Conservation (phyloP, 495 filamentous ascomycete species). For the Neurospora tetrasperma region DNA sequence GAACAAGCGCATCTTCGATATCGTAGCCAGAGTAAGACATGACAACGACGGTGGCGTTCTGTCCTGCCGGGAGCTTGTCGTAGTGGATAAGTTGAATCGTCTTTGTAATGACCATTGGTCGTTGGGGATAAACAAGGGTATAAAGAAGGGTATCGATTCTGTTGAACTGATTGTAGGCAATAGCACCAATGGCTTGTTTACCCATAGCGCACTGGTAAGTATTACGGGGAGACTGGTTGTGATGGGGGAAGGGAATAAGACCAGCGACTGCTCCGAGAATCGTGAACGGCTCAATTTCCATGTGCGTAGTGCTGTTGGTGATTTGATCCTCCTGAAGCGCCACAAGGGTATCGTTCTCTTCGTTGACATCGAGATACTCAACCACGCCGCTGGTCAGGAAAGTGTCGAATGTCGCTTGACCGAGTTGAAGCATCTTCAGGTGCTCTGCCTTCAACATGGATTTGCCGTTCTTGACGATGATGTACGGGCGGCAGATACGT, state of each 20-base stretch:
- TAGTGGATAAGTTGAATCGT: conserved; percentile 96
- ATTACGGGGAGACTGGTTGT: conserved; percentile 98
- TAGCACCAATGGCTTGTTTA: conserved; percentile 98
- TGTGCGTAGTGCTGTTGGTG: conserved; percentile 69
- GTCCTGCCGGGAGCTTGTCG: conserved; percentile 91
- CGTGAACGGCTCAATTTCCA: conserved; percentile 97
- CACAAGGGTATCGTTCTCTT: conserved; percentile 93
- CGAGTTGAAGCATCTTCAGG: conserved; percentile 66
- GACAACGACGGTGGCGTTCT: conserved; percentile 93
- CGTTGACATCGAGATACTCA: conserved; percentile 95
- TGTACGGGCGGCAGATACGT: conserved; percentile 86
- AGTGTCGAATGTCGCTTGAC: conserved; percentile 80
- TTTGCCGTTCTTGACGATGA: conserved; percentile 80
- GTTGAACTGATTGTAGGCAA: conserved; percentile 93
- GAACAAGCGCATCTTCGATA: conserved; percentile 94
- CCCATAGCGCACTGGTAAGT: conserved; percentile 99
- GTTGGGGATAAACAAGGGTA: conserved; percentile 94
- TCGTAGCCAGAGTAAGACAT: conserved; percentile 99
- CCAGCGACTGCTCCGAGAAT: conserved; percentile 96
- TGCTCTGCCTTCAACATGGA: conserved; percentile 67
- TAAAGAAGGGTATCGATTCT: conserved; percentile 94
- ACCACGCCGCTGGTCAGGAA: conserved; percentile 82
- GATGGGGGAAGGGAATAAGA: conserved; percentile 94
- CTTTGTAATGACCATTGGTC: conserved; percentile 92
- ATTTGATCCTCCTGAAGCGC: conserved; percentile 80